A percentile compares a stretch with the other conserved stretches of the same genome.
Conservation (phyloP, 2,329 filamentous ascomycete genomes). For the Fusarium nurragi region DNA sequence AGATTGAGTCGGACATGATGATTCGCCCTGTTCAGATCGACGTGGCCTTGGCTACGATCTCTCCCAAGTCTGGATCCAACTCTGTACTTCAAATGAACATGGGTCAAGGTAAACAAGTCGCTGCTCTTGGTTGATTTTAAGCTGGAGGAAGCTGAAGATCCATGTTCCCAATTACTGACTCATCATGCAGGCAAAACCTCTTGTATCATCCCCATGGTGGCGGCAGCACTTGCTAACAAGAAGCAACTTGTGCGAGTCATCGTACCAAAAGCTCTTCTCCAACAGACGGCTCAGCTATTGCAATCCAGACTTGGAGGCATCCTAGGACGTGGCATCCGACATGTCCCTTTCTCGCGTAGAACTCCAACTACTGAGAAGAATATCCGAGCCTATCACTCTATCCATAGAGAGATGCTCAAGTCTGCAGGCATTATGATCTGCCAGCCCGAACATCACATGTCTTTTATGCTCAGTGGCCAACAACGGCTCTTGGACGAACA, state of each 20-base stretch:
- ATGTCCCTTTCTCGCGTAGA: slow-evolving; percentile 67
- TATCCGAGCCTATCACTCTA: slow-evolving; percentile 44
- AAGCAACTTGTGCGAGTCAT: slow-evolving; percentile 62
- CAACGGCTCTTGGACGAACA: slow-evolving; percentile 64
- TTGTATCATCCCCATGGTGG: slow-evolving; percentile 63
- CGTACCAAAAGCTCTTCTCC: slow-evolving; percentile 65
- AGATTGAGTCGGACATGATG: slow-evolving; percentile 71
- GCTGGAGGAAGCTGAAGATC: background rate
- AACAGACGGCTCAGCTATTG: slow-evolving; percentile 66
- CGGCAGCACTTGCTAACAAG: slow-evolving; percentile 56
- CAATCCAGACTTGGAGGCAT: slow-evolving; percentile 65
- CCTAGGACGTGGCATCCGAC: slow-evolving; percentile 61
- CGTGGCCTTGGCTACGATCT: slow-evolving; percentile 69
- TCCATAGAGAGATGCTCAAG: slow-evolving; percentile 53
- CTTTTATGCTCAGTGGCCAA: slow-evolving; percentile 69
- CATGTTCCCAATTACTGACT: background rate
- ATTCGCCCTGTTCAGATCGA: slow-evolving; percentile 70
- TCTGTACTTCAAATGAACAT: slow-evolving; percentile 74
- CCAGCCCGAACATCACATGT: slow-evolving; percentile 71
- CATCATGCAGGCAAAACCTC: slow-evolving; percentile 62
- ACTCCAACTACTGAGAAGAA: slow-evolving; percentile 49
- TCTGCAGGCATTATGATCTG: slow-evolving; percentile 64
- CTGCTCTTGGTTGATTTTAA: background rate
- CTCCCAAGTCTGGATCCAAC: slow-evolving; percentile 61
- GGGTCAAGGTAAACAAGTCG: slow-evolving; percentile 61